Evolutionary conservation across 2,329 filamentous ascomycete species (phyloP).

Genomic region (Colletotrichum shisoi): DNA sequence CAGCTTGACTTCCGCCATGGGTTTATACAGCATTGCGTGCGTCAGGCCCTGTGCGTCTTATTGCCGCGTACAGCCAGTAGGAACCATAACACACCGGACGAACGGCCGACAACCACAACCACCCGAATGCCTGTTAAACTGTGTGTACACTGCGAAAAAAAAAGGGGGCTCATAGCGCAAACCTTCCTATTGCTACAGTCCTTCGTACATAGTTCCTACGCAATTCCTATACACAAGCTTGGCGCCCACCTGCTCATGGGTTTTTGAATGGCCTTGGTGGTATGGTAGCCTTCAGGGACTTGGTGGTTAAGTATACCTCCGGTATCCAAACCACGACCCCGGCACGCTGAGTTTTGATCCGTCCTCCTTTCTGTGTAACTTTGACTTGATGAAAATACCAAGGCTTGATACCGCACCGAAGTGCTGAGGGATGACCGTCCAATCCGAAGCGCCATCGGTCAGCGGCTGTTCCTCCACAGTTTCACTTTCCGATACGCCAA

Average conservation of each 20-base stretch:
- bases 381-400: constrained; percentile 61
- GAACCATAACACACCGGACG: constrained; percentile 16
- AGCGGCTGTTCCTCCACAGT: constrained; percentile 11
- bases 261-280: background rate
- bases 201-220: too few relatives aligned
- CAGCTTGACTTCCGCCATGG: constrained; percentile 3
- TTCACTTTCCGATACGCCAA: constrained; percentile 47
- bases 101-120: background rate
- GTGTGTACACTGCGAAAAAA: background rate
- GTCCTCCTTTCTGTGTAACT: background rate
- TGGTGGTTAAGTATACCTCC: background rate
- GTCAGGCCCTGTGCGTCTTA: constrained; percentile 11
- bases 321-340: constrained; percentile 46
- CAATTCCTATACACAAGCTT: constrained; percentile 13
- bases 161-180: background rate
- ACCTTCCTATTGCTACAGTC: background rate
- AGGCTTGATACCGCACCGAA: constrained; percentile 71
- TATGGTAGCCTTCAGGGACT: background rate
- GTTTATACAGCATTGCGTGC: constrained; percentile 35
- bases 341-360: constrained; percentile 60
- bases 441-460: constrained; percentile 40
- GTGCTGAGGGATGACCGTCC: constrained; percentile 47
- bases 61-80: constrained; percentile 20
- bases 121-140: background rate
- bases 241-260: background rate